Percentiles rank a stretch among this genome's conserved stretches.
These are phyloP conservation scores for Inga oerstediana DNA, from an alignment of 306 rosid species.

Conservation along the genomic window DNA sequence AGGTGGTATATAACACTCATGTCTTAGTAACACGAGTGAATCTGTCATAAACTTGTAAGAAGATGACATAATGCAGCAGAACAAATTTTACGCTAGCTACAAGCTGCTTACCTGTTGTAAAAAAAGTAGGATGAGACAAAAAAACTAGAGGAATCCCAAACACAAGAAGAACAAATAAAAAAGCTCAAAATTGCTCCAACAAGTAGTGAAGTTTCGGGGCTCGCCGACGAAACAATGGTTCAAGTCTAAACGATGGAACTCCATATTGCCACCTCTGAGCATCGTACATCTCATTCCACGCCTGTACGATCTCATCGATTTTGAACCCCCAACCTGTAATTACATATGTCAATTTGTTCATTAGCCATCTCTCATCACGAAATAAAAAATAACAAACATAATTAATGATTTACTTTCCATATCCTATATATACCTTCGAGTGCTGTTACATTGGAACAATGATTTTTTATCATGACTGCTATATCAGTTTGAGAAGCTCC, in stretches of 20 bases:
- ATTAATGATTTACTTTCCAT: not conserved
- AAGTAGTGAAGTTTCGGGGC: slow-evolving; percentile 80
- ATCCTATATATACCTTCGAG: slow-evolving; percentile 64
- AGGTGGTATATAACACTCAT: not conserved
- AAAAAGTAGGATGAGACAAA: slow-evolving; percentile 27
- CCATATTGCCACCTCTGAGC: slow-evolving; percentile 95
- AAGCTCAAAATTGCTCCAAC: slow-evolving; percentile 69
- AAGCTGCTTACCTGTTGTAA: slow-evolving; percentile 43
- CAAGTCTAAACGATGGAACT: slow-evolving; percentile 89
- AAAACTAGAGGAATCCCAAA: slow-evolving; percentile 42
- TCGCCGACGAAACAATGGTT: slow-evolving; percentile 88
- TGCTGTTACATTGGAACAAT: slow-evolving; percentile 88
- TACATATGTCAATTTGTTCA: slow-evolving; percentile 11
- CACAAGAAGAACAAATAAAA: slow-evolving; percentile 23
- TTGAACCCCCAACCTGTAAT: slow-evolving; percentile 80
- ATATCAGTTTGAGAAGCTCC: slow-evolving; percentile 90
- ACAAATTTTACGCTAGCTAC: not conserved
- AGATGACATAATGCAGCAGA: slow-evolving; percentile 27
- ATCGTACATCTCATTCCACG: slow-evolving; percentile 98
- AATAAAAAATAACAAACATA: slow-evolving; percentile 1
- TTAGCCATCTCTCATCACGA: slow-evolving; percentile 18
- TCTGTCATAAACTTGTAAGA: not conserved
- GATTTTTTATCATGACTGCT: slow-evolving; percentile 96
- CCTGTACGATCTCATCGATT: slow-evolving; percentile 93
- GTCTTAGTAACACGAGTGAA: not conserved